These are phyloP conservation scores for California macrophylla DNA, from an alignment of 441 rosid genomes.

Conservation along the genomic window DNA sequence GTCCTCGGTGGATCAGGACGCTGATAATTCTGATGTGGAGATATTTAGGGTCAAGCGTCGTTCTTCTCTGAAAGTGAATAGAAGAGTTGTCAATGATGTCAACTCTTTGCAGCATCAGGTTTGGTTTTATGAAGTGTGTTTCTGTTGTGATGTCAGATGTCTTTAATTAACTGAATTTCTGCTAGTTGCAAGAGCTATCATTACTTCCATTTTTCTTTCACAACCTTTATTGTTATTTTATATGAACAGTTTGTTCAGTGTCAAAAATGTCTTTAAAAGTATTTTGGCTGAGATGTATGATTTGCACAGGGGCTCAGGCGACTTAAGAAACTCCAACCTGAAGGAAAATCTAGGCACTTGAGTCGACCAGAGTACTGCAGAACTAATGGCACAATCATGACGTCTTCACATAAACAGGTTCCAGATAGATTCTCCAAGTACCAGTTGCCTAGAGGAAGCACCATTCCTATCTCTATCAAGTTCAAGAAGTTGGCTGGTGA, in stretches of 20 bases:
- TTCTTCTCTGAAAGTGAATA: constrained; percentile 48
- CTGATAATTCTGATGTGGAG: constrained; percentile 82
- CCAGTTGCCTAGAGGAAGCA: constrained; percentile 29
- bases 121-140: constrained; percentile 13
- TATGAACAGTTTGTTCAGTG: not conserved
- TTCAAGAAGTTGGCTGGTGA: constrained; percentile 34
- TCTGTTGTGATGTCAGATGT: not conserved
- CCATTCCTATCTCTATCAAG: constrained; percentile 38
- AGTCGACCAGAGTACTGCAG: constrained; percentile 27
- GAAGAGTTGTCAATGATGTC: constrained; percentile 34
- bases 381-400: constrained; percentile 29
- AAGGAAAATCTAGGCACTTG: constrained; percentile 41
- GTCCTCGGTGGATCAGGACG: constrained; percentile 32
- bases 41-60: constrained; percentile 89
- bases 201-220: not conserved
- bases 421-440: constrained; percentile 26
- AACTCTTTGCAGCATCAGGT: constrained; percentile 44
- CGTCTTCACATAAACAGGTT: constrained; percentile 25
- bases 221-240: not conserved
- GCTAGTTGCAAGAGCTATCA: not conserved
- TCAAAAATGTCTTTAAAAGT: not conserved
- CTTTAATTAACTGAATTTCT: not conserved
- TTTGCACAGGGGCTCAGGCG: constrained; percentile 60
- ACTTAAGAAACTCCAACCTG: constrained; percentile 49
- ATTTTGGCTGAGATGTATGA: not conserved